phyloP scores from a whole-genome alignment of 2,329 filamentous ascomycete species.

The Hyphodiscus sp. region DNA sequence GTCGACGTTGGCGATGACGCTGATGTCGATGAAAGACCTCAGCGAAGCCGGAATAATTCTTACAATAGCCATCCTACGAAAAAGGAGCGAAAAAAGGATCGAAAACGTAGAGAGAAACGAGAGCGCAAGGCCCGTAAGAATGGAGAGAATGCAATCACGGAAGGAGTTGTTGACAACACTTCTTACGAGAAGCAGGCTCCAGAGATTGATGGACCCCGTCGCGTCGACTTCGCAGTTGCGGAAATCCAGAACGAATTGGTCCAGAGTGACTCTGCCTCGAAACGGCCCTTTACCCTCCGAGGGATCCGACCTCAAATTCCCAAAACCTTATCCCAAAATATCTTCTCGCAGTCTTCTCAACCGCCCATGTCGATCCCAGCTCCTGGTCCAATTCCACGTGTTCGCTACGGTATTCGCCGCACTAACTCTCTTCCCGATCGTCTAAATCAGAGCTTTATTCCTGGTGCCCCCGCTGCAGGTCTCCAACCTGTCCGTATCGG shows the following conservation, averaged over 20 bases:
- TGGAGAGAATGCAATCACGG: constrained; percentile 19
- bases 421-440: constrained; percentile 70
- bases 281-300: constrained; percentile 50
- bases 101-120: constrained; percentile 34
- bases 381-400: constrained; percentile 45
- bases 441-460: constrained; percentile 39
- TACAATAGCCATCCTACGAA: constrained; percentile 20
- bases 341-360: constrained; percentile 49
- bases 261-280: constrained; percentile 19
- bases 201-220: constrained; percentile 39
- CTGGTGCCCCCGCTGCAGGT: constrained; percentile 2
- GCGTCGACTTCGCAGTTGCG: constrained; percentile 51
- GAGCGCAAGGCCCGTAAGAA: constrained; percentile 17
- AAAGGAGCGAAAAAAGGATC: constrained; percentile 32
- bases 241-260: constrained; percentile 28
- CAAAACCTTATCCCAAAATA: constrained; percentile 63
- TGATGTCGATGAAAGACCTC: constrained; percentile 37
- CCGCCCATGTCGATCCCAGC: constrained; percentile 21
- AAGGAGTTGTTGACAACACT: constrained; percentile 7
- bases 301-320: constrained; percentile 53
- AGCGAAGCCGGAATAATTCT: constrained; percentile 24
- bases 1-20: constrained; percentile 48
- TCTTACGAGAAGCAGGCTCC: constrained; percentile 17
- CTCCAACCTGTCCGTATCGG: constrained; percentile 16
- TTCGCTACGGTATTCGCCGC: constrained; percentile 60